Evolutionary conservation across 2,329 filamentous ascomycete species (phyloP), one percentile per base, ranked within the genome.

Genomic region (Dactylellina cionopaga): DNA sequence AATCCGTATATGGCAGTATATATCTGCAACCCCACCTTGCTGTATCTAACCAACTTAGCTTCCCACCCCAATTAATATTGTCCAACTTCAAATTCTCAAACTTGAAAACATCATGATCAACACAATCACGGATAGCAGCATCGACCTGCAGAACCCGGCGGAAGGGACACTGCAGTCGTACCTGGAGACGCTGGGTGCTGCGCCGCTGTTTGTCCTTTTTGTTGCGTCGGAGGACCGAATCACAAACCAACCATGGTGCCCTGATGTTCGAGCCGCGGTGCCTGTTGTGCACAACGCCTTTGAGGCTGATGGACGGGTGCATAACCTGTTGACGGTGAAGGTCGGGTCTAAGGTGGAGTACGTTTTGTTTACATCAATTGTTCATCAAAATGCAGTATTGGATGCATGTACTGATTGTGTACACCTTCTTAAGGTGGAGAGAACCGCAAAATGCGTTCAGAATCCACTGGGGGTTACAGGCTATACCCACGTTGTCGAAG

Each of bases 231-330:
- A 77, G 31, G 80, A 81, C 43, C 77, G 80, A 5, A 69, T 71
- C 2, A 82, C 81, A 15, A 77, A 77, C 5, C 75, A 79, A 62
- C 77, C 80, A 2, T 82, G 81, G 81, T 82, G 81, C 22, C 81
- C 81, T 0, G 81, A 82, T 54, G 81, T 82, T 24, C 77, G 79
- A 11, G 79, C 78, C 6, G 79, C 80, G 0, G 64, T 81, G 59
- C 80, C 80, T 0, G 63, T 77, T 43, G 76, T 82, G 19, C 64
- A 77, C 1, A 69, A 76, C 0, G 77, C 79, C 1, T 82, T 82
- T 63, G 73, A 75, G 0, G 64, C 65, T 0, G 62, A 76, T 0
- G 73, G 74, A 15, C 70, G 77, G 2, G 79, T 79, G 0, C 51
- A 41, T 0, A 71, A 80, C 33, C 47, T 56, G 37, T 76, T 74